Evolutionary conservation across 805 yeast genomes (phyloP), one percentile per base, ranked within the genome.

Genomic region (Groenewaldozyma salmanticensis): DNA sequence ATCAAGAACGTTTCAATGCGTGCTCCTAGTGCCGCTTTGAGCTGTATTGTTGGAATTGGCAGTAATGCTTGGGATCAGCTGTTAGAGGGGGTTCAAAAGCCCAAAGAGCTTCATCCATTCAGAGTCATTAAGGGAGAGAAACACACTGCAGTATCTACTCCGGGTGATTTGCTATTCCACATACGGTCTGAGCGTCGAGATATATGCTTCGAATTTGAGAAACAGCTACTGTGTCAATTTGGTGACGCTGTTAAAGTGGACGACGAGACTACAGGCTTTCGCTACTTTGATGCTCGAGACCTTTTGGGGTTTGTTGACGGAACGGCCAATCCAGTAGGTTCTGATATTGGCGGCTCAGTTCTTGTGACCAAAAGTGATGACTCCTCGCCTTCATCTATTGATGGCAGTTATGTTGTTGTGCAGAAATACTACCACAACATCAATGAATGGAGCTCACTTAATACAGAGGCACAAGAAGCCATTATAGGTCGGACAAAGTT

Each of bases 271-370:
- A 45, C 40, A 38, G 52, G 52, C 18, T 51, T 51, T 42, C 48
- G 52, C 31, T 50, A 50, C 42, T 45, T 41, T 21, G 54, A 51
- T 35, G 38, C 36, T 27, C 52, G 54, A 15, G 53, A 51, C 33
- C 48, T 51, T 5, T 49, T 51, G 9, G 54, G 54, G 11, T 51
- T 51, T 37, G 54, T 51, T 4, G 54, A 51, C 33, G 54, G 54
- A 27, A 50, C 54, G 4, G 54, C 52, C 17, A 51, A 51, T 41
- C 54, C 54, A 15, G 41, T 33, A 6, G 52, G 49, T 13, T 16
- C 33, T 5, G 47, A 37, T 4, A 42, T 35, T n/a, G 15, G 31
- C 16, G 40, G 35, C 3, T 29, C 54, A 4, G 31, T 45, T 18
- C 2, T 32, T 5, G 42, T 49, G 20, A 35, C 44, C 2, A 39